Base-by-base conservation (phyloP, 164 flowering plant species). In the Amborella trichopoda region DNA sequence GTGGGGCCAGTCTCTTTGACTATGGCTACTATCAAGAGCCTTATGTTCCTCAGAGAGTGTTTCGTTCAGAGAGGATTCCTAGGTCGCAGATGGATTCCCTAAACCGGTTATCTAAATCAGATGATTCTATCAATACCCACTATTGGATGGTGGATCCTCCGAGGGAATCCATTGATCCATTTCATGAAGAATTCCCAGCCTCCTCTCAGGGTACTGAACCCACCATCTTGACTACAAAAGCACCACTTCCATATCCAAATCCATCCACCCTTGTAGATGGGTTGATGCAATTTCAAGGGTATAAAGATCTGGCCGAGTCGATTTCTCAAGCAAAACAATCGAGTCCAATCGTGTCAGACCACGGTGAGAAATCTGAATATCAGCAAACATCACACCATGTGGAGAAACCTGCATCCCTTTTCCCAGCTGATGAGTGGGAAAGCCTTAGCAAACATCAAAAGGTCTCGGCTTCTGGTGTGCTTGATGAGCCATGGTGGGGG, bases 101-200 rank as follows among this genome's bases (percentile, higher is more conserved):
- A 23, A 82, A 70, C 40, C 81, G 91, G 32, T 61, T 73, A 53
- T 80, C 91, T 28, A 86, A 82, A 42, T 86, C 95, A 47, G 81
- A 82, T 70, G 89, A 86, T 68, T 80, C 78, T 25, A 50, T 70
- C 55, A 77, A 60, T 40, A 49, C 85, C 41, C 90, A 75, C 44
- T 62, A 70, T 58, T 52, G 75, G 42, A 63, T 74, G 10, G 23
- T 68, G 38, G 75, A 75, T 11, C 42, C 67, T 24, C 63, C 65
- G 8, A 62, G 68, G 24, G 67, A 51, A n/a, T 27, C 56, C 21
- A 52, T 64, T 38, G 80, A 68, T 34, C 63, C 59, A 36, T 28
- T 54, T 22, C 53, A 65, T 54, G 69, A 49, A 40, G 66, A 53
- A 21, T 57, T 40, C 50, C 16, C 59, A 20, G 41, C 34, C 51